These are phyloP conservation scores for Saccharomycopsis sp. DNA, from an alignment of 805 yeast species.

Conservation along the genomic window DNA sequence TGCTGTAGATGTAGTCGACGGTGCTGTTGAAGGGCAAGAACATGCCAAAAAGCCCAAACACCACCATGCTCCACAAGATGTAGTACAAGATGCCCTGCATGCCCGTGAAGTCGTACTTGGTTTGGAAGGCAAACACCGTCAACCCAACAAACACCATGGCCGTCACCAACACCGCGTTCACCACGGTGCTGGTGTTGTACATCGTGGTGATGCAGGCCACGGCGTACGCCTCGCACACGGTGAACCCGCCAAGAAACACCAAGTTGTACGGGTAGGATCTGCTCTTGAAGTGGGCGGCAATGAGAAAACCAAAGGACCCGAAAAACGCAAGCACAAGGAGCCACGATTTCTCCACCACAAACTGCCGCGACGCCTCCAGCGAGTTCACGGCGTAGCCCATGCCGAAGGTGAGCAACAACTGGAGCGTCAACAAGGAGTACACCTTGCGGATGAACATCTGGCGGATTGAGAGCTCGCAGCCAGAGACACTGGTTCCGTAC, in stretches of 20 bases:
- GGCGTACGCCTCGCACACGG: slow-evolving; percentile 64
- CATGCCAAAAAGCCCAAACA: slow-evolving; percentile 60
- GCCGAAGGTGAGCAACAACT: slow-evolving; percentile 51
- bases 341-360: slow-evolving; percentile 55
- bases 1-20: slow-evolving; percentile 59
- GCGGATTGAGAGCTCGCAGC: slow-evolving; percentile 68
- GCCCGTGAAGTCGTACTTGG: slow-evolving; percentile 63
- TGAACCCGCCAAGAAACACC: slow-evolving; percentile 52
- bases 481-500: slow-evolving; percentile 65
- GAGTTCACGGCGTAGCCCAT: slow-evolving; percentile 44
- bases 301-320: slow-evolving; percentile 55
- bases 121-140: slow-evolving; percentile 66
- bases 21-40: slow-evolving; percentile 53
- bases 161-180: slow-evolving; percentile 67
- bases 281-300: slow-evolving; percentile 56
- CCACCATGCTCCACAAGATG: slow-evolving; percentile 59
- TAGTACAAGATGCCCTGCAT: slow-evolving; percentile 53
- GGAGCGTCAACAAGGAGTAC: slow-evolving; percentile 59
- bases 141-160: slow-evolving; percentile 65
- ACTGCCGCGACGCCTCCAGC: slow-evolving; percentile 36
- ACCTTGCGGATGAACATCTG: slow-evolving; percentile 73
- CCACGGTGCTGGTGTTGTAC: slow-evolving; percentile 52
- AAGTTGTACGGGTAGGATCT: slow-evolving; percentile 62
- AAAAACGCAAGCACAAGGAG: slow-evolving; percentile 44
- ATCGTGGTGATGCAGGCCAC: slow-evolving; percentile 59